A percentile compares a stretch with the other conserved stretches of the same genome.
phyloP scores from a whole-genome alignment of 768 basidiomycete species.

The Tubosaeta brunneosetosa region DNA sequence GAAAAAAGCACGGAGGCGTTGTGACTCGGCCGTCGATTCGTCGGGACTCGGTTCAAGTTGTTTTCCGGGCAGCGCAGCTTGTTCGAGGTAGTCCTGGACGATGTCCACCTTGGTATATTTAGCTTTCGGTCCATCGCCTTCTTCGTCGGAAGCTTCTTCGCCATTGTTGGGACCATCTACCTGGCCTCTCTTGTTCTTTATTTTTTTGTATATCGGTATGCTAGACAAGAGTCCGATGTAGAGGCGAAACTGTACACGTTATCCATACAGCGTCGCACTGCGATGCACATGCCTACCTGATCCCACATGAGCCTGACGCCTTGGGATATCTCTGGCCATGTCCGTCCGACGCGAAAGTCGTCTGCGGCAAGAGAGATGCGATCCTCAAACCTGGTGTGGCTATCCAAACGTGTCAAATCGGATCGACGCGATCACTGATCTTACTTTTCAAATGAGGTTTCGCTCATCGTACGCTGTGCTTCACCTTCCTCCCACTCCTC shows the following conservation, averaged over 20 bases:
- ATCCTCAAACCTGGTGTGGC: conserved; percentile 12
- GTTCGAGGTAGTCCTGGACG: conserved; percentile 29
- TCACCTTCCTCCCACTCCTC: conserved; percentile 23
- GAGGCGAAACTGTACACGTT: conserved; percentile 25
- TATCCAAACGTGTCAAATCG: neutral
- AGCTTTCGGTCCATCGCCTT: conserved; percentile 20
- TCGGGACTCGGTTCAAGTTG: conserved; percentile 21
- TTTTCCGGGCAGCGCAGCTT: conserved; percentile 27
- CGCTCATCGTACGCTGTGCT: conserved; percentile 12
- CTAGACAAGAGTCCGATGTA: conserved; percentile 26
- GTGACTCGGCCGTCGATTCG: conserved; percentile 7
- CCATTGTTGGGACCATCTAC: conserved; percentile 30
- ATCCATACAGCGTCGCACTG: neutral
- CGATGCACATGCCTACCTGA: conserved; percentile 15
- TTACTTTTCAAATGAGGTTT: conserved; percentile 23
- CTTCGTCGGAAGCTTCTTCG: conserved; percentile 25
- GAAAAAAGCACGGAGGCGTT: conserved; percentile 47
- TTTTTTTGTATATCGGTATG: conserved; percentile 30
- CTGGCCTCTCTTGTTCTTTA: conserved; percentile 14
- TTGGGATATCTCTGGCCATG: conserved; percentile 26
- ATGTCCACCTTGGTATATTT: conserved; percentile 17
- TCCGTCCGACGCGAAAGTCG: conserved; percentile 29
- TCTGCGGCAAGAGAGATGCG: conserved; percentile 27
- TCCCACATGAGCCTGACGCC: conserved; percentile 31
- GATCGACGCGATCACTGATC: conserved; percentile 8